phyloP scores from a whole-genome alignment of 208 protist species.

The Trypanosoma boissoni region DNA sequence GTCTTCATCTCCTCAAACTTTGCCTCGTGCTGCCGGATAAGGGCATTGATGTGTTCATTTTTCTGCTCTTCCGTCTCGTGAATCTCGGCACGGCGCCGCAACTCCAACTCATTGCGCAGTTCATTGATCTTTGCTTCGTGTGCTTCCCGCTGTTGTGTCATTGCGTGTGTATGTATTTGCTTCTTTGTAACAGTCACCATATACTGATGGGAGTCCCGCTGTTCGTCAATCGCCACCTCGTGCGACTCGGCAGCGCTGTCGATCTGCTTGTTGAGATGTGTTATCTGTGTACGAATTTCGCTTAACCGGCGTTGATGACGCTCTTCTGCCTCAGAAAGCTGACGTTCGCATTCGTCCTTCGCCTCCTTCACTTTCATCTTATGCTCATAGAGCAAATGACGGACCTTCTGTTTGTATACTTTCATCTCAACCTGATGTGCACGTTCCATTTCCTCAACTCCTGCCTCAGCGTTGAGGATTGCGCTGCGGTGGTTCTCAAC shows the following conservation, averaged over 20 bases:
- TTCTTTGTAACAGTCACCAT: constrained; percentile 87
- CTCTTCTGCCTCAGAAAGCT: constrained; percentile 81
- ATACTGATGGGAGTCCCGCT: constrained; percentile 85
- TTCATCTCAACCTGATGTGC: constrained; percentile 95
- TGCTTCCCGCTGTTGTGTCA: constrained; percentile 71
- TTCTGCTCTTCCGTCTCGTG: constrained; percentile 95
- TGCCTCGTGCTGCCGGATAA: constrained; percentile 94
- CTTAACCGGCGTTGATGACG: constrained; percentile 69
- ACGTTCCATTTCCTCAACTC: constrained; percentile 94
- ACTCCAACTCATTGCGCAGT: constrained; percentile 90
- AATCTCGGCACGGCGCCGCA: constrained; percentile 91
- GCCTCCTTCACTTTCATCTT: constrained; percentile 88
- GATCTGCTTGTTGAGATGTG: constrained; percentile 50
- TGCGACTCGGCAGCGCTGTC: constrained; percentile 65
- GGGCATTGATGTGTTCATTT: constrained; percentile 95
- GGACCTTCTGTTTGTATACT: constrained; percentile 97
- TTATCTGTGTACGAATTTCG: constrained; percentile 66
- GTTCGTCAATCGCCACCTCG: constrained; percentile 79
- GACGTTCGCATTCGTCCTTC: constrained; percentile 85
- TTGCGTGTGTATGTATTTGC: constrained; percentile 84
- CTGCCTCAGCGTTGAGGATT: constrained; percentile 87
- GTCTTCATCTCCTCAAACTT: constrained; percentile 96
- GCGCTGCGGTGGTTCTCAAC: constrained; percentile 75
- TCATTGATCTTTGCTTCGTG: constrained; percentile 91
- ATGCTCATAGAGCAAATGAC: constrained; percentile 95